Evolutionary conservation across 2,329 filamentous ascomycete species (phyloP), one percentile per base, ranked within the genome.

Genomic region (Nothopassalora personata): DNA sequence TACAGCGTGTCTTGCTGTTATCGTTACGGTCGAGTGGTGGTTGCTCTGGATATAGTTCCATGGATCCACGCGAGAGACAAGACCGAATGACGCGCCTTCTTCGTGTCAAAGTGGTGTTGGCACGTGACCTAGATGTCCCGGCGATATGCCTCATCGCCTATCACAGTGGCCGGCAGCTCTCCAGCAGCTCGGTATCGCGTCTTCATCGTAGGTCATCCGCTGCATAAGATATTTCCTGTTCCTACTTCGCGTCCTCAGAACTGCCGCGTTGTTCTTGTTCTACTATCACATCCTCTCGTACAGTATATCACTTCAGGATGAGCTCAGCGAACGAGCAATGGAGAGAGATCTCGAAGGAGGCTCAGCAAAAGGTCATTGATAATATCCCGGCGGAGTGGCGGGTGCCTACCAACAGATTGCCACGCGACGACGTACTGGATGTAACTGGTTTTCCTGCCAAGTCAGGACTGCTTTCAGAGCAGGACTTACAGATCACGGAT

Each of bases 301-400:
- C 28, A 49, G n/a, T 15, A 23, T 23, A 23, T 23, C 23, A 23
- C 23, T 43, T 47, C 46, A 54, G 0, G 13, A 61, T 61, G 59
- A 36, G 54, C 11, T 47, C 55, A 33, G 56, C 49, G 10, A 54
- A 53, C 3, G 53, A 54, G 30, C 55, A 66, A 50, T 83, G 81
- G 81, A 71, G 73, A 52, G 72, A 74, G 60, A 76, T 79, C 54
- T 71, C 73, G 31, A 68, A 72, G n/a, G 71, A 71, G 53, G 77
- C 79, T 59, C 77, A 77, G 56, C 72, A 74, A 46, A 71, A 69
- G 8, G 69, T 81, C 8, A 69, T 76, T 57, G 73, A 73, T 47
- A 80, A 81, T 0, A 84, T 88, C 55, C 84, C 85, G 0, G 57
- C 74, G 1, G 80, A 86, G 67, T 87, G 83, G 80, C 75, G 77